Percentiles rank a stretch among this genome's conserved stretches.
These are phyloP conservation scores for Russula earlei DNA, from an alignment of 768 basidiomycete genomes.

Conservation along the genomic window DNA sequence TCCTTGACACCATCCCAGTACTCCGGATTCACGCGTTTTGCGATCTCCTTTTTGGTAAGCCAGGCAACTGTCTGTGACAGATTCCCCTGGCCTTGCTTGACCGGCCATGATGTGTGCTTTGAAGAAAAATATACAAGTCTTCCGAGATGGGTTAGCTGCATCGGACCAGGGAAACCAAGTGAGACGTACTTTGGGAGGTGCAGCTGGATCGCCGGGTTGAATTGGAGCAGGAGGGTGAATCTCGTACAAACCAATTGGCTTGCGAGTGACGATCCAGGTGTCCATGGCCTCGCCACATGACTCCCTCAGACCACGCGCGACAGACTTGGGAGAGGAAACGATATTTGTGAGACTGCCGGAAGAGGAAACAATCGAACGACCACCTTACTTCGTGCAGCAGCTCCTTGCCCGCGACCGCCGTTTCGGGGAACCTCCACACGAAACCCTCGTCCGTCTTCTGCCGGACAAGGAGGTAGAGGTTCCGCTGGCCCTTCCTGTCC, in stretches of 20 bases:
- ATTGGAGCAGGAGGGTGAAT: constrained; percentile 29
- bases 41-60: constrained; percentile 89
- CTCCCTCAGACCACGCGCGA: constrained; percentile 55
- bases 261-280: constrained; percentile 86
- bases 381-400: constrained; percentile 64
- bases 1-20: constrained; percentile 78
- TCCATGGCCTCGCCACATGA: constrained; percentile 83
- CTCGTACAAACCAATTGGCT: constrained; percentile 75
- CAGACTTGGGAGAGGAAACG: constrained; percentile 41
- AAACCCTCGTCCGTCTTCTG: constrained; percentile 36
- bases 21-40: constrained; percentile 48
- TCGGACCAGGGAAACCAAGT: neutral
- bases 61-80: constrained; percentile 76
- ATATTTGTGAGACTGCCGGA: neutral
- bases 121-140: constrained; percentile 83
- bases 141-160: neutral
- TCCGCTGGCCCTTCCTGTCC: constrained; percentile 75
- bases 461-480: constrained; percentile 78
- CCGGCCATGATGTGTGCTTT: constrained; percentile 91
- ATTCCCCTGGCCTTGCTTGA: constrained; percentile 53
- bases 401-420: constrained; percentile 50
- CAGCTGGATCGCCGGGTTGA: constrained; percentile 19
- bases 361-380: neutral
- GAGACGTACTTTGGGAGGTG: constrained; percentile 16
- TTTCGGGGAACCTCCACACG: constrained; percentile 78